Conservation (phyloP, 139 green algal species). For the Auxenochlorella protothecoides region DNA sequence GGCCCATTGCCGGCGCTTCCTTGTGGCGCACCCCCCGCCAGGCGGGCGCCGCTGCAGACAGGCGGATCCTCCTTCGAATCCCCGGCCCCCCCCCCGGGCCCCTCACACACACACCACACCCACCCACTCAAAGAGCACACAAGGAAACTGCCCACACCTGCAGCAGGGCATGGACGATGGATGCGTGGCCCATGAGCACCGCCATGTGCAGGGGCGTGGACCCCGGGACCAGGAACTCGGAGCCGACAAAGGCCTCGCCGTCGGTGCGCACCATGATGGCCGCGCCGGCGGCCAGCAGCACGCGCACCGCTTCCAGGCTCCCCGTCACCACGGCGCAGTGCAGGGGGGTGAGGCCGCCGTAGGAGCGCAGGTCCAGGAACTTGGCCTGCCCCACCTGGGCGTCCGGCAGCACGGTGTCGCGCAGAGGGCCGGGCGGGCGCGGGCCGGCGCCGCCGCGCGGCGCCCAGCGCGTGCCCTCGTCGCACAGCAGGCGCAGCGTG, state of each 20-base stretch:
- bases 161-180: constrained; percentile 42
- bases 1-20: too few species aligned
- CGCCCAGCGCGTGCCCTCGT: constrained; percentile 8
- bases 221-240: constrained; percentile 28
- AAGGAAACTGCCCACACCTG: constrained; percentile 11
- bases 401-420: background rate
- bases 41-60: too few species aligned
- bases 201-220: constrained; percentile 45
- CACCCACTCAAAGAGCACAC: too few species aligned
- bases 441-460: background rate
- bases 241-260: constrained; percentile 24
- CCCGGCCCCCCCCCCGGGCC: too few species aligned
- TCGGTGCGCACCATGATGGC: constrained; percentile 43
- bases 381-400: constrained; percentile 11
- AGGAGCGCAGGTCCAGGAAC: constrained; percentile 39
- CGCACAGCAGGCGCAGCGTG: constrained; percentile 24
- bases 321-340: constrained; percentile 38
- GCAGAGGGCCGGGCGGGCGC: background rate
- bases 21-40: too few species aligned
- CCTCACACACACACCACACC: too few species aligned
- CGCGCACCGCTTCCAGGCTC: constrained; percentile 27
- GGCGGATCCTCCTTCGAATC: too few species aligned
- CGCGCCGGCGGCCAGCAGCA: constrained; percentile 32
- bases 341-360: constrained; percentile 40
- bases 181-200: constrained; percentile 24